Percentiles rank a stretch among this genome's conserved stretches.
These are phyloP conservation scores for Gastrolobium villosum DNA, from an alignment of 306 rosid genomes.

Conservation along the genomic window DNA sequence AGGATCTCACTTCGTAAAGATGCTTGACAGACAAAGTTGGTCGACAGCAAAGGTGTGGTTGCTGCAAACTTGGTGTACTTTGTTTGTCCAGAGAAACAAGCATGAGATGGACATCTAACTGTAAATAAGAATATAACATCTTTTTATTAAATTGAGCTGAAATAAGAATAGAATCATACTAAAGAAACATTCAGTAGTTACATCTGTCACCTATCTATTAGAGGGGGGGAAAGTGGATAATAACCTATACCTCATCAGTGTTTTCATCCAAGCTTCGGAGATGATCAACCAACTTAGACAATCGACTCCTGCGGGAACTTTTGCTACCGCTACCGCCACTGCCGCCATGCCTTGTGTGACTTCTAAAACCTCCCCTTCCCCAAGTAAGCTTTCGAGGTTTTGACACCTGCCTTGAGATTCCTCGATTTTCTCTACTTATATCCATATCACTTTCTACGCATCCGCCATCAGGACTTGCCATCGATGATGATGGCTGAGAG, in stretches of 20 bases:
- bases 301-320: constrained; percentile 73
- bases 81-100: constrained; percentile 76
- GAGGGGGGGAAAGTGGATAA: neutral
- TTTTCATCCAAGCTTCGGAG: constrained; percentile 75
- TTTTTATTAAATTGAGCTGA: constrained; percentile 39
- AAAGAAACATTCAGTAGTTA: constrained; percentile 39
- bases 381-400: constrained; percentile 85
- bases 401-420: constrained; percentile 71
- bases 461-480: constrained; percentile 74
- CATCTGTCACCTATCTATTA: constrained; percentile 15
- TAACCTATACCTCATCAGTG: constrained; percentile 68
- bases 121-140: constrained; percentile 49
- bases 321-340: constrained; percentile 73
- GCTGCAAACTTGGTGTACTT: constrained; percentile 72
- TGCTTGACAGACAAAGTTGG: constrained; percentile 80
- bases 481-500: constrained; percentile 83
- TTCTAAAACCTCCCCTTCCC: constrained; percentile 95
- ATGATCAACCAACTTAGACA: constrained; percentile 81
- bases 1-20: constrained; percentile 77
- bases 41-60: constrained; percentile 86
- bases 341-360: constrained; percentile 84
- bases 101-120: constrained; percentile 84
- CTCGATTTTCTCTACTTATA: constrained; percentile 67
- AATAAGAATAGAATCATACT: constrained; percentile 32
- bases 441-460: constrained; percentile 74